phyloP scores from a whole-genome alignment of 441 rosid genomes.

The Brassica hybrid region DNA sequence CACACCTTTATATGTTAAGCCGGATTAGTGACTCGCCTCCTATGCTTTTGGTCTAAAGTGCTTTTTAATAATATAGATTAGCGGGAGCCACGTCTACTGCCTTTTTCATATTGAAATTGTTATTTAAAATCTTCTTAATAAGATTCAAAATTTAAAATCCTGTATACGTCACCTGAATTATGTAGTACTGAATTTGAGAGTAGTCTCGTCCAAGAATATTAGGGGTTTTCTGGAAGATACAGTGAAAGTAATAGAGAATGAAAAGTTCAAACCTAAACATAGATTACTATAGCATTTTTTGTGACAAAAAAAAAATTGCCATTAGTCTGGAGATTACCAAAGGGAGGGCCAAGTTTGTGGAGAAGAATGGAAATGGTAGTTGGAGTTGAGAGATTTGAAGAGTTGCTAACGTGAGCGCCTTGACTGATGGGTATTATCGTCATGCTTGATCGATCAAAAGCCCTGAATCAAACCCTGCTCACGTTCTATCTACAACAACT shows the following conservation, averaged over 20 bases:
- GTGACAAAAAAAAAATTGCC: neutral
- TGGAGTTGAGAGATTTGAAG: constrained; percentile 12
- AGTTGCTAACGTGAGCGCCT: constrained; percentile 42
- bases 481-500: constrained; percentile 34
- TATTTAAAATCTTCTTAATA: neutral
- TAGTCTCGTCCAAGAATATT: neutral
- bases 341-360: constrained; percentile 13
- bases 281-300: neutral
- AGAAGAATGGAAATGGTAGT: constrained; percentile 27
- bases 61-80: constrained; percentile 28
- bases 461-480: constrained; percentile 30
- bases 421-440: constrained; percentile 23
- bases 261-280: neutral
- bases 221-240: neutral
- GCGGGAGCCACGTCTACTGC: constrained; percentile 41
- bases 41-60: constrained; percentile 17
- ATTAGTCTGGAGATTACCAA: neutral
- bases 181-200: neutral
- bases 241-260: neutral
- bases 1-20: neutral
- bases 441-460: neutral
- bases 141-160: neutral
- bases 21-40: constrained; percentile 33
- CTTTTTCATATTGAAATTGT: constrained; percentile 7
- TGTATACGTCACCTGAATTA: neutral